These are phyloP conservation scores for Prunella vulgaris DNA, from an alignment of 257 asterid species.

Conservation along the genomic window DNA sequence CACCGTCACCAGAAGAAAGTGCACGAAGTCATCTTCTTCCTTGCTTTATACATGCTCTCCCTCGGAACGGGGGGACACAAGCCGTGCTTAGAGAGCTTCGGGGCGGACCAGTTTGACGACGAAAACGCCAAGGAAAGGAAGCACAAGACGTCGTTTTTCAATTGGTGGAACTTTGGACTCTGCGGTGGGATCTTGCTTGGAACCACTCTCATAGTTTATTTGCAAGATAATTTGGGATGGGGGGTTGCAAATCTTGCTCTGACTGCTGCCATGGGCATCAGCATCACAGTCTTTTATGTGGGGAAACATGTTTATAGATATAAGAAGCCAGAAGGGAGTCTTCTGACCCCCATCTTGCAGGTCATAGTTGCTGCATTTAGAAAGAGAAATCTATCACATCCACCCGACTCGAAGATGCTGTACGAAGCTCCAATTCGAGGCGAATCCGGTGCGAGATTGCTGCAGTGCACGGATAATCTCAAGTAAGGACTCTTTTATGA, in stretches of 20 bases:
- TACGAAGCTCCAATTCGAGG: not conserved
- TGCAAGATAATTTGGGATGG: slow-evolving; percentile 10
- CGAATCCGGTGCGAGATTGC: not conserved
- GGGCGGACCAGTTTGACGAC: slow-evolving; percentile 10
- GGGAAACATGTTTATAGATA: not conserved
- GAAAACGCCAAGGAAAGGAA: not conserved
- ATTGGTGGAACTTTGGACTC: slow-evolving; percentile 11
- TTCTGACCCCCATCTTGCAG: not conserved
- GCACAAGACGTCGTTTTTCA: slow-evolving; percentile 3
- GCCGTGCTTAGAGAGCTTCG: slow-evolving; percentile 10
- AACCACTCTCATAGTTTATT: not conserved
- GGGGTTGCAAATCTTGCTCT: not conserved
- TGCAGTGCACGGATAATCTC: slow-evolving; percentile 7
- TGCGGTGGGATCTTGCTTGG: not conserved
- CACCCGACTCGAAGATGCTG: not conserved
- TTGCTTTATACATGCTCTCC: slow-evolving; percentile 8
- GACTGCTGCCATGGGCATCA: not conserved
- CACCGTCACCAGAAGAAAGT: not conserved
- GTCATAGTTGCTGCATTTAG: slow-evolving; percentile 5
- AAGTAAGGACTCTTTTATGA: not conserved
- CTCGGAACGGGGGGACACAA: slow-evolving; percentile 4
- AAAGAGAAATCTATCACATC: not conserved
- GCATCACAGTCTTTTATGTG: not conserved
- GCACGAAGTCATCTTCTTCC: not conserved
- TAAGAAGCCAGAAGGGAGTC: not conserved